A percentile compares a stretch with the other conserved stretches of the same genome.
Conservation (phyloP, 1,139 yeast species). For the Protomyces inundatus region DNA sequence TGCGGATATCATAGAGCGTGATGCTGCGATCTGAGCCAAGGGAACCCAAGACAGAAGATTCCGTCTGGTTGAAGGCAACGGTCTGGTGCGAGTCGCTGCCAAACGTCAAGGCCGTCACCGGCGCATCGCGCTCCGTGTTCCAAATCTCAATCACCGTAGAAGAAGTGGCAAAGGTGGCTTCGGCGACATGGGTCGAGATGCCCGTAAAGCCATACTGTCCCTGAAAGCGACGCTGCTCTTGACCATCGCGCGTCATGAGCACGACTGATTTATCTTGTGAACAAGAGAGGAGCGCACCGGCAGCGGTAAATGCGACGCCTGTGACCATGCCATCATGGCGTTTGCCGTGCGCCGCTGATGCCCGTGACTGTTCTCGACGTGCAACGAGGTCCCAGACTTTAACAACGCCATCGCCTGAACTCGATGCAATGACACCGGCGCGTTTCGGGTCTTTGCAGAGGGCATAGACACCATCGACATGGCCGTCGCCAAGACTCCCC, state of each 20-base stretch:
- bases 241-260: conserved; percentile 53
- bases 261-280: conserved; percentile 88
- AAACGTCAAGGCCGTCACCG: conserved; percentile 78
- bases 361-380: conserved; percentile 51
- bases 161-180: conserved; percentile 78
- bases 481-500: conserved; percentile 93
- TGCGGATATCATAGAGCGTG: conserved; percentile 83
- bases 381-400: conserved; percentile 86
- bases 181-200: conserved; percentile 76
- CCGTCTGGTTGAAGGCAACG: conserved; percentile 84
- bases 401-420: conserved; percentile 90
- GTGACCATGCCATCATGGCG: conserved; percentile 91
- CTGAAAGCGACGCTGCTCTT: conserved; percentile 59
- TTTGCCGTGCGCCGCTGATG: conserved; percentile 55
- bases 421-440: conserved; percentile 75
- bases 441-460: conserved; percentile 72
- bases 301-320: conserved; percentile 76
- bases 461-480: conserved; percentile 88
- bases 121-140: conserved; percentile 77
- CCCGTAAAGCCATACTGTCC: conserved; percentile 84
- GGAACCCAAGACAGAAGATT: conserved; percentile 81
- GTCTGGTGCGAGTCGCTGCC: conserved; percentile 86
- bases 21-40: conserved; percentile 90
- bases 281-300: conserved; percentile 66
- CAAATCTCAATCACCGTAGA: conserved; percentile 85